Evolutionary conservation across 352 stramenopile genomes (phyloP), one percentile per base, ranked within the genome.

Genomic region (Globisporangium mamillatum): DNA sequence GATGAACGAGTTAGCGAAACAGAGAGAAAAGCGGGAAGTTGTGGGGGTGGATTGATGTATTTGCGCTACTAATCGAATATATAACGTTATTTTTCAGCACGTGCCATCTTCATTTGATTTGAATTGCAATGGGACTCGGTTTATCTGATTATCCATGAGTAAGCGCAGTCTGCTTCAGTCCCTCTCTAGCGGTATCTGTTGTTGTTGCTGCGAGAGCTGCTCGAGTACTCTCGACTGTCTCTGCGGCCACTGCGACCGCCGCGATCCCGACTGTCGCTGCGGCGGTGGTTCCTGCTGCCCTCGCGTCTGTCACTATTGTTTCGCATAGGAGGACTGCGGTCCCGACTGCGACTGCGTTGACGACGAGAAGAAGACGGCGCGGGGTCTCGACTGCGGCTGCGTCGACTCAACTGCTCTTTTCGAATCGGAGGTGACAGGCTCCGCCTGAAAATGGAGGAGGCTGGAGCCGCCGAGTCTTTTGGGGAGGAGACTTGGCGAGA

Each of bases 81-180:
- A 78, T 78, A 78, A 78, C 67, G 73, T 74, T 76, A 78, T 78
- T 78, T 67, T 66, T 73, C 72, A 60, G 60, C 60, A 32, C 0
- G 46, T 27, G 60, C 20, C 24, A 34, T 64, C 41, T 24, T 46
- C 38, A 18, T 46, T 46, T 46, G 38, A 46, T 46, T 46, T 46
- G 12, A 32, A 32, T 32, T 32, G 4, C 29, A 32, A 8, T 32
- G 29, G 29, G 4, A 32, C 29, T 32, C 4, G 29, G 29, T 32
- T 32, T 32, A 32, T 32, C 29, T 32, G 29, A 32, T 32, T 32
- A 32, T 32, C 29, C 29, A 32, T 8, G 29, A 32, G 29, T 8
- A 3, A 32, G 29, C 4, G 29, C 29, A 32, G 29, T 32, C 29
- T 32, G 29, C 29, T 32, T 32, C 4, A 7, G 4, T 32, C 29